These are phyloP conservation scores for Exserohilum rostratum DNA, from an alignment of 2,329 filamentous ascomycete species.

Conservation along the genomic window DNA sequence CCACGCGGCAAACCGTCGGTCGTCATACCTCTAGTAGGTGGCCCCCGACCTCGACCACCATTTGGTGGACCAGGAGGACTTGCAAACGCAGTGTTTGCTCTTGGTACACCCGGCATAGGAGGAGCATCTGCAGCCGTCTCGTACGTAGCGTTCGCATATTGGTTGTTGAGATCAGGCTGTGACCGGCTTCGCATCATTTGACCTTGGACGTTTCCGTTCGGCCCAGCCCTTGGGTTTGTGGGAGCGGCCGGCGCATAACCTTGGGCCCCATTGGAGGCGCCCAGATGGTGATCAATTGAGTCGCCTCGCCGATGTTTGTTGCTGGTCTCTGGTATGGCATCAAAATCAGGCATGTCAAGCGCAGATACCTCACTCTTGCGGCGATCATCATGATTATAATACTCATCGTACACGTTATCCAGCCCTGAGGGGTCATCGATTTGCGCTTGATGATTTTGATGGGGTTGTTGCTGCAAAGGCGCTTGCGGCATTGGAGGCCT, in stretches of 20 bases:
- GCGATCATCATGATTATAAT: conserved; percentile 48
- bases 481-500: conserved; percentile 39
- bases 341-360: conserved; percentile 69
- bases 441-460: conserved; percentile 29
- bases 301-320: conserved; percentile 42
- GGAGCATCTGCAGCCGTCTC: conserved; percentile 72
- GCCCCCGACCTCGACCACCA: conserved; percentile 37
- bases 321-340: conserved; percentile 55
- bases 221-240: conserved; percentile 7
- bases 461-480: conserved; percentile 24
- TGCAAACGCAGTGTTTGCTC: conserved; percentile 48
- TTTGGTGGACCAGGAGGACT: conserved; percentile 30
- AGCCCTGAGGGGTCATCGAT: conserved; percentile 50
- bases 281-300: conserved; percentile 47
- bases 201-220: conserved; percentile 34
- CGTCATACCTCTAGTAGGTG: conserved; percentile 30
- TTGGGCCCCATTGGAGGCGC: conserved; percentile 19
- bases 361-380: conserved; percentile 54
- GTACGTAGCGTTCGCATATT: conserved; percentile 58
- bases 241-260: conserved; percentile 17
- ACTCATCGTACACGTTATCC: conserved; percentile 59
- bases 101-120: conserved; percentile 56
- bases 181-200: conserved; percentile 66
- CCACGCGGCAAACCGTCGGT: conserved; percentile 18
- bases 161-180: conserved; percentile 64